A percentile compares a stretch with the other conserved stretches of the same genome.
Evolutionary conservation across 2,329 filamentous ascomycete species (phyloP).

Genomic region (Emergomyces africanus): DNA sequence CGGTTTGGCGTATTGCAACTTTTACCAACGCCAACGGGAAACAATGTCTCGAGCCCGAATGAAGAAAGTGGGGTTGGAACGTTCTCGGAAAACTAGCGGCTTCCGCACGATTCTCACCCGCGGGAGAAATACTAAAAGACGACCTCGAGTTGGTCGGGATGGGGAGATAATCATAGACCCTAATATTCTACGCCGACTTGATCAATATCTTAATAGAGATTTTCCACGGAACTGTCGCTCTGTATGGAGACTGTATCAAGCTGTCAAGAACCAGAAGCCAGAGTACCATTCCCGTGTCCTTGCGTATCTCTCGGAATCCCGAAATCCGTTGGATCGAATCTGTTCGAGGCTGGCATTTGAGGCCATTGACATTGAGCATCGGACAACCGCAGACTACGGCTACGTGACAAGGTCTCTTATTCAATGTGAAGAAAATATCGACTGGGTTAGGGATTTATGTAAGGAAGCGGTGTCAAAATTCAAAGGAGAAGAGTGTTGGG

Average conservation of each 20-base stretch:
- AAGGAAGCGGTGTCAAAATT: constrained; percentile 23
- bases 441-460: constrained; percentile 29
- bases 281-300: constrained; percentile 15
- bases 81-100: not conserved
- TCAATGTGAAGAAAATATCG: constrained; percentile 23
- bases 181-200: not conserved
- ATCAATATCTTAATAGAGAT: not conserved
- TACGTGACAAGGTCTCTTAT: constrained; percentile 34
- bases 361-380: constrained; percentile 22
- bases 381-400: constrained; percentile 33
- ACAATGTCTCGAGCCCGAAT: not conserved
- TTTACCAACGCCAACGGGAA: not conserved
- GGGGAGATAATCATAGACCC: not conserved
- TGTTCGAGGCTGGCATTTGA: constrained; percentile 37
- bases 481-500: constrained; percentile 18
- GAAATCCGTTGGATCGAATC: constrained; percentile 25
- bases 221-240: not conserved
- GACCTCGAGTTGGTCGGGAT: not conserved
- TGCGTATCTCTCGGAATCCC: constrained; percentile 28
- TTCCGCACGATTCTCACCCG: not conserved
- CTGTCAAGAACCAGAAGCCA: constrained; percentile 3
- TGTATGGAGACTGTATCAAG: not conserved
- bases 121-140: not conserved
- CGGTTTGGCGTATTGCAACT: not conserved
- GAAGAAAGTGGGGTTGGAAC: not conserved